These are phyloP conservation scores for Yamadazyma blattariae DNA, from an alignment of 1,139 yeast species.

Conservation along the genomic window DNA sequence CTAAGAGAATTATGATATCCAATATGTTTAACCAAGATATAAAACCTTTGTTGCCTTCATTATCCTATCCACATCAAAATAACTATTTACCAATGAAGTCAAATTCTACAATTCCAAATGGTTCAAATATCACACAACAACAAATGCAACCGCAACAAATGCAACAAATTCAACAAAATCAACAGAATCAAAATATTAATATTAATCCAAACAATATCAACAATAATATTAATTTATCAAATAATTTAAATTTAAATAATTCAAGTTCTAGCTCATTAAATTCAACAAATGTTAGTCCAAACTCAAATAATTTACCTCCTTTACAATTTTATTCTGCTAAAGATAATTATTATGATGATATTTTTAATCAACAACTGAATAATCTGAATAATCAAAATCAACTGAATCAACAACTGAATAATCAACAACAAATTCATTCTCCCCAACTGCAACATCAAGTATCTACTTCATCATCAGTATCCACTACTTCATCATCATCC, in stretches of 20 bases:
- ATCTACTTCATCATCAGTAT: too few relatives aligned
- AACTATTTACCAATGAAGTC: background rate
- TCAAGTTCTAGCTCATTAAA: too few relatives aligned
- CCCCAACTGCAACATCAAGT: background rate
- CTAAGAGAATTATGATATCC: background rate
- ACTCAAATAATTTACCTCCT: constrained; percentile 9
- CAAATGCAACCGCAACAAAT: too few relatives aligned
- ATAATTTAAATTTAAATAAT: too few relatives aligned
- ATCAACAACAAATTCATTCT: background rate
- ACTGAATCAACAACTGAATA: background rate
- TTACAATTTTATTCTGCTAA: constrained; percentile 10
- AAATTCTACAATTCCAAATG: background rate
- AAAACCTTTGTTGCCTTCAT: constrained; percentile 15
- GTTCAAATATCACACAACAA: background rate
- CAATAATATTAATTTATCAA: too few relatives aligned
- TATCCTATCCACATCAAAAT: constrained; percentile 5
- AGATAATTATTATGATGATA: constrained; percentile 1
- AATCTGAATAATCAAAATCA: constrained; percentile 1
- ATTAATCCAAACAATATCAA: background rate
- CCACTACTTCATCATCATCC: too few relatives aligned
- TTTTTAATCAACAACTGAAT: background rate
- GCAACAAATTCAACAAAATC: too few relatives aligned
- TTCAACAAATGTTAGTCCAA: background rate
- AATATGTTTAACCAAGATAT: constrained; percentile 11
- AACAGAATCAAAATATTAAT: background rate